phyloP scores from a whole-genome alignment of 441 rosid species.

The Populus hybrid region DNA sequence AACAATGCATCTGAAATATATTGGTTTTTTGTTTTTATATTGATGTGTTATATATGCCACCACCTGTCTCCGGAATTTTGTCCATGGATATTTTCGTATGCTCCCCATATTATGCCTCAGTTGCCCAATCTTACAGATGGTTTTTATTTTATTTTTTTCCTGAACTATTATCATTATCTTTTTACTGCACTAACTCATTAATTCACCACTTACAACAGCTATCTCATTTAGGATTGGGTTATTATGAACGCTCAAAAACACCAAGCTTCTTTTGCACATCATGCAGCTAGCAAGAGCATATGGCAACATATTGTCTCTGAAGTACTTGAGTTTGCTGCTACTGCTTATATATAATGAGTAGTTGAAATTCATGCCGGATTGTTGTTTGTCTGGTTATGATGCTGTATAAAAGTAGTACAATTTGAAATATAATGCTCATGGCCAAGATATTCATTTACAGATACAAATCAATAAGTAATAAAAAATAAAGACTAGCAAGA shows the following conservation, averaged over 20 bases:
- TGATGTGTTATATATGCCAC: neutral
- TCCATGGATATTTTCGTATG: neutral
- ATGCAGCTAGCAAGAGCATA: constrained; percentile 6
- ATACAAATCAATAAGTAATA: neutral
- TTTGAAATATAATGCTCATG: neutral
- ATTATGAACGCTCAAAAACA: neutral
- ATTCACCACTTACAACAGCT: neutral
- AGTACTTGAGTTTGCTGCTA: neutral
- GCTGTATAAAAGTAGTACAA: neutral
- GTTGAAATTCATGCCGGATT: neutral
- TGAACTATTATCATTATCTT: neutral
- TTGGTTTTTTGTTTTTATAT: neutral
- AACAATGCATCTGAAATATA: constrained; percentile 2
- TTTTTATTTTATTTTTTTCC: neutral
- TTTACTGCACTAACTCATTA: neutral
- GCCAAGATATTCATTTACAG: neutral
- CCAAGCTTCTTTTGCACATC: neutral
- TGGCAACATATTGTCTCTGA: neutral
- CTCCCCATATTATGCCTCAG: constrained; percentile 1
- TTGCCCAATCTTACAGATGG: neutral
- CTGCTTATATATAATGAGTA: neutral
- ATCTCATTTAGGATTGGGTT: neutral
- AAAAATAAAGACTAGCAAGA: neutral
- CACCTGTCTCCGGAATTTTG: neutral
- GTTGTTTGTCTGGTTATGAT: neutral